These are phyloP conservation scores for Trebouxia gelatinosa DNA, from an alignment of 163 green algal species.

Conservation along the genomic window DNA sequence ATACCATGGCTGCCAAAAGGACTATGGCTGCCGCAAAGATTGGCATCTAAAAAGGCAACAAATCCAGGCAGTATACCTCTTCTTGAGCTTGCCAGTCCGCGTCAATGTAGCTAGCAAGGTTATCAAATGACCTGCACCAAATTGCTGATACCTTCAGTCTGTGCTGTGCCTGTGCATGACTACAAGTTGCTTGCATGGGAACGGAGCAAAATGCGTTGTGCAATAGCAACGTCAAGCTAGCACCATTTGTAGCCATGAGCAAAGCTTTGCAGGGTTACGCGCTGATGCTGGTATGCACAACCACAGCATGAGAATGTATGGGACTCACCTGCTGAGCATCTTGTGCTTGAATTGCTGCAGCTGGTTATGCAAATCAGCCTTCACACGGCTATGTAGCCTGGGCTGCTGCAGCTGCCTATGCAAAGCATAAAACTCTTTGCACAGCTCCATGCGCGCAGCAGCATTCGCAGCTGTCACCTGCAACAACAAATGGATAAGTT, in stretches of 20 bases:
- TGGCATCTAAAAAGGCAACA: too few species aligned
- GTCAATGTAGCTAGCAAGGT: not conserved
- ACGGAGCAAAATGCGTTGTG: too few species aligned
- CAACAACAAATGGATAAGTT: not conserved
- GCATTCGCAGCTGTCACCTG: not conserved
- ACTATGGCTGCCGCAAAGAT: too few species aligned
- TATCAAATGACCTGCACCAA: not conserved
- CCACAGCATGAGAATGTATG: not conserved
- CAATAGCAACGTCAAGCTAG: not conserved
- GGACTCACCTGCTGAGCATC: not conserved
- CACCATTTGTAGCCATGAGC: not conserved
- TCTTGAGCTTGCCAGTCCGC: constrained; percentile 1
- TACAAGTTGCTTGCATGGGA: too few species aligned
- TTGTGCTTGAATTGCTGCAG: not conserved
- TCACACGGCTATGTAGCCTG: not conserved
- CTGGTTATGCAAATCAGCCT: not conserved
- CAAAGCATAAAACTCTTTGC: not conserved
- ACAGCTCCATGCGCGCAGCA: not conserved
- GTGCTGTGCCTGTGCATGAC: too few species aligned
- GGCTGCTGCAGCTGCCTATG: not conserved
- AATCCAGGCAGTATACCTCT: not conserved
- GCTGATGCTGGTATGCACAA: too few species aligned
- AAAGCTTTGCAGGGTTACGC: not conserved
- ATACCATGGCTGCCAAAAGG: too few species aligned
- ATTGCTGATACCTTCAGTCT: too few species aligned